Evolutionary conservation across 192 early-diverging fungal species (phyloP).

Genomic region (Paraglomus brasilianum): DNA sequence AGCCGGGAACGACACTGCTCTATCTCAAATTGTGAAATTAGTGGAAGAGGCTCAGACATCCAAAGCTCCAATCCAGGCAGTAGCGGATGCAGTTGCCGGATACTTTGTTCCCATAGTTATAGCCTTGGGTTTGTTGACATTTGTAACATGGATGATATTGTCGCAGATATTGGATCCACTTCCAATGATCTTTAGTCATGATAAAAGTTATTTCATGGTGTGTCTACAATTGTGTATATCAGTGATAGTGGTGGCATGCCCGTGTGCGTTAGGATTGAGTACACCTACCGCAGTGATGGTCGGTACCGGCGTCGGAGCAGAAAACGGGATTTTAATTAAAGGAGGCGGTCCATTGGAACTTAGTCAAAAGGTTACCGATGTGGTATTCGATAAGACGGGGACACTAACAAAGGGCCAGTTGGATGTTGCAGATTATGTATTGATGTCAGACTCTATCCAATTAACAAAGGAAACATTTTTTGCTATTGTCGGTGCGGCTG

Average conservation of each 20-base stretch:
- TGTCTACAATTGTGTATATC: slow-evolving; percentile 89
- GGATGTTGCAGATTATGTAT: slow-evolving; percentile 55
- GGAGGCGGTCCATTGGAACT: slow-evolving; percentile 84
- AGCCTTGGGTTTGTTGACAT: slow-evolving; percentile 65
- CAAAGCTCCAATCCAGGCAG: slow-evolving; percentile 94
- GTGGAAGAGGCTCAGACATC: slow-evolving; percentile 92
- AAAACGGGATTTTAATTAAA: slow-evolving; percentile 96
- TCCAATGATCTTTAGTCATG: slow-evolving; percentile 44
- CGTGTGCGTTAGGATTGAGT: slow-evolving; percentile 93
- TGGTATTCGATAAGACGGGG: slow-evolving; percentile 98
- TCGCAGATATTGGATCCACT: slow-evolving; percentile 42
- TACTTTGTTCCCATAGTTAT: slow-evolving; percentile 92
- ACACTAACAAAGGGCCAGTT: slow-evolving; percentile 83
- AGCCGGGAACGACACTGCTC: slow-evolving; percentile 87
- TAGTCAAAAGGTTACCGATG: slow-evolving; percentile 75
- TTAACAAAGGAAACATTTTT: slow-evolving; percentile 55
- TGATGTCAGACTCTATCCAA: slow-evolving; percentile 32
- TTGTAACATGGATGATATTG: slow-evolving; percentile 74
- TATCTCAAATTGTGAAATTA: slow-evolving; percentile 89
- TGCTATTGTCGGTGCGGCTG: slow-evolving; percentile 72
- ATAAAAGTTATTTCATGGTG: slow-evolving; percentile 69
- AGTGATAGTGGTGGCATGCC: slow-evolving; percentile 95
- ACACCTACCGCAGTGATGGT: slow-evolving; percentile 99
- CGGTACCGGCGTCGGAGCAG: slow-evolving; percentile 94
- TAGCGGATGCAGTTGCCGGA: slow-evolving; percentile 84